Evolutionary conservation across 768 basidiomycete species (phyloP), one percentile per base, ranked within the genome.

Genomic region (Polyporus arcularius): DNA sequence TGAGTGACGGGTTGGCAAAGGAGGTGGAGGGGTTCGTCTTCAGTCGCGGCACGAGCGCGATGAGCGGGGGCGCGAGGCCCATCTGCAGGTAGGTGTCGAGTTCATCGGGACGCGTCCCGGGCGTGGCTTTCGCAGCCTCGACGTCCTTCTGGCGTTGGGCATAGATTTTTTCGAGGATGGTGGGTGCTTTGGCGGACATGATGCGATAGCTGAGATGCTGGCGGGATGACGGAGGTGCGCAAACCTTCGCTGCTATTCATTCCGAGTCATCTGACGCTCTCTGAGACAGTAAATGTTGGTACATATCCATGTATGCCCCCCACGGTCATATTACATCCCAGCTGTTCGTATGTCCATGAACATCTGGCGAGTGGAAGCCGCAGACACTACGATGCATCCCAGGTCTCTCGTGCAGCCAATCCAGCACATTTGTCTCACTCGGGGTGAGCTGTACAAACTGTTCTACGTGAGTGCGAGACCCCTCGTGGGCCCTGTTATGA

Each of bases 131-230:
- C 18, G 92, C 88, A 41, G 79, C 71, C 15, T 85, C 79, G 45
- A 96, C 89, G 66, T 98, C 95, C 61, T 81, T 75, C 30, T 89
- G 78, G n/a, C 95, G 87, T 68, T 96, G 94, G 2, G 82, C 80
- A 58, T 92, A 89, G 21, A 48, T 26, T 2, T 26, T 26, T 26
- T 26, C 21, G 21, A 26, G 21, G 47, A 48, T 48, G 47, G 47
- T 48, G 31, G 47, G 47, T 31, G 47, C 16, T 48, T 48, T 26
- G 11, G 26, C 21, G 5, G 47, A 6, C 35, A 35, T 35, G 35
- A 11, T 11, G 35, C 35, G 11, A 35, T 6, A 35, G 35, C 35
- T 7, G 35, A 35, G 35, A 7, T 35, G 11, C 11, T 35, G 7
- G 7, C 11, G 7, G 11, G 35, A 11, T 35, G 21, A 26, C 21